A percentile compares a stretch with the other conserved stretches of the same genome.
Conservation (phyloP, 805 yeast genomes). For the Saccharomyces paradoxus region DNA sequence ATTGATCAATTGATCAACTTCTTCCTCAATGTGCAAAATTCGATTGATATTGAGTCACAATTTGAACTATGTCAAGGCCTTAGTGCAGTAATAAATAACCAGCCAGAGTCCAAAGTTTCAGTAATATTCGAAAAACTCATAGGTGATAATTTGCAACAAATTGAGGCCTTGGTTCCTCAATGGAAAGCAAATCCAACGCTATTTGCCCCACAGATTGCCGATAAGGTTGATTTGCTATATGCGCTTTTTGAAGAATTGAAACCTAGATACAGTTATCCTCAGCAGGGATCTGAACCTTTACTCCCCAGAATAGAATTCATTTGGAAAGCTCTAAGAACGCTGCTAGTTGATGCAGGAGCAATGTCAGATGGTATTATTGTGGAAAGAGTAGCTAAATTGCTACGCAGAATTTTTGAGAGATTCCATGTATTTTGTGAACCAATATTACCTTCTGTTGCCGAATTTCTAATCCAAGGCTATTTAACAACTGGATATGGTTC, state of each 20-base stretch:
- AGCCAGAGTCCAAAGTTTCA: conserved; percentile 45
- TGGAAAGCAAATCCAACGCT: conserved; percentile 20
- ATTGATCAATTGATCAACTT: conserved; percentile 69
- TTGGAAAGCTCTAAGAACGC: conserved; percentile 18
- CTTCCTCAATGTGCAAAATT: conserved; percentile 47
- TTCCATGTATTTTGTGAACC: conserved; percentile 35
- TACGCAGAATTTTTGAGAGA: conserved; percentile 54
- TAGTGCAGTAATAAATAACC: conserved; percentile 68
- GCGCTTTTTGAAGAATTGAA: conserved; percentile 28
- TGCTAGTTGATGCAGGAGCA: conserved; percentile 22
- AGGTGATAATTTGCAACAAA: conserved; percentile 36
- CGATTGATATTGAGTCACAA: conserved; percentile 58
- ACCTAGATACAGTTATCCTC: conserved; percentile 26
- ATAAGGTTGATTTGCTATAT: conserved; percentile 50
- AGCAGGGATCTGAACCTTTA: conserved; percentile 26
- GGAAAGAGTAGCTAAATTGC: conserved; percentile 64
- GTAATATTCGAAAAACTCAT: conserved; percentile 63
- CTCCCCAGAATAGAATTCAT: conserved; percentile 21
- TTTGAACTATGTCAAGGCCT: conserved; percentile 84
- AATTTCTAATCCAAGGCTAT: conserved; percentile 62
- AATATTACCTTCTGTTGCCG: conserved; percentile 56
- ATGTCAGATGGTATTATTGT: conserved; percentile 32
- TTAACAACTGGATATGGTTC: conserved; percentile 65
- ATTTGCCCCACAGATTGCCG: conserved; percentile 49
- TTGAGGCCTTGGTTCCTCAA: conserved; percentile 15